Base-by-base conservation (phyloP, 768 basidiomycete genomes). In the Auricularia cornea region DNA sequence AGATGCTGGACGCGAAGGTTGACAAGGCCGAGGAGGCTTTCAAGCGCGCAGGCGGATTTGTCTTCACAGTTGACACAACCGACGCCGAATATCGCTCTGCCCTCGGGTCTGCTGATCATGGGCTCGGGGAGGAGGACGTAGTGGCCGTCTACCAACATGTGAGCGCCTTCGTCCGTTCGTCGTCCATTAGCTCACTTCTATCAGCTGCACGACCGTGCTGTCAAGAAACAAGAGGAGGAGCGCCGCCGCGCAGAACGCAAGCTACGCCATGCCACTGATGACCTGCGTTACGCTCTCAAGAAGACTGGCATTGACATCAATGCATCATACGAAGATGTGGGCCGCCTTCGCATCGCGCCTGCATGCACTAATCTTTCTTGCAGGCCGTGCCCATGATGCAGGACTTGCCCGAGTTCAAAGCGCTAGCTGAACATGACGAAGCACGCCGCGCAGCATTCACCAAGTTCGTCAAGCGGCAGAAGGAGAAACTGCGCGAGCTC, bases 211-310 rank as follows among this genome's bases (percentile, higher is more conserved):
- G 84, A 86, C 8, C 80, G 80, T 62, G 88, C 89, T 14, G 64
- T 84, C 48, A 89, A 85, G 73, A 87, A 87, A 66, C 88, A 89
- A 38, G 88, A 89, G 2, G 91, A 94, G 18, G 97, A 98, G 73
- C 91, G 85, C 72, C 81, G 88, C n/a, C 84, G 93, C 38, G 77
- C 86, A 1, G 97, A 98, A 74, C 82, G 94, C 63, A 87, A 83
- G 69, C 85, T 88, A 63, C 83, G 95, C 30, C 90, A 96, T 73
- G 75, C 93, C 66, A 92, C 97, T 70, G 97, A 99, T 74, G 97
- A 98, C 70, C 79, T 99, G 40, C 88, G 97, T 5, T 97, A 98
- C 76, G 97, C 95, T 0, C 79, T 98, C 67, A 94, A 91, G 77
- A 96, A 96, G 72, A 78, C 96, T 6, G 73, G 90, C 0, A 91